A percentile compares a stretch with the other conserved stretches of the same genome.
Evolutionary conservation across 73 alveolate genomes (phyloP).

Genomic region (Paramecium octaurelia): DNA sequence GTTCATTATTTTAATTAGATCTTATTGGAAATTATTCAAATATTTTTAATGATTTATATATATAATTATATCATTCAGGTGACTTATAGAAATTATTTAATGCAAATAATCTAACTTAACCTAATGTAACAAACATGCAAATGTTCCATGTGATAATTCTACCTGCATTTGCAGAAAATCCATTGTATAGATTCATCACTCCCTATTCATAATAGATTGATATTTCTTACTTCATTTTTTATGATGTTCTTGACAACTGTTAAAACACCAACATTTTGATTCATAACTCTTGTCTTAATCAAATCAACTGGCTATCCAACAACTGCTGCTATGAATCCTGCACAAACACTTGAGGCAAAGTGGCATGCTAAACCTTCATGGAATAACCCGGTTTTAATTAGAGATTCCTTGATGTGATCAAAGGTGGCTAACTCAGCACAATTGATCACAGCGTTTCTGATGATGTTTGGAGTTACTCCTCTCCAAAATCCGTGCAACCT

Average conservation of each 20-base stretch:
- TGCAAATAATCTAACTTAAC: conserved; percentile 58
- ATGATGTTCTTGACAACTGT: conserved; percentile 23
- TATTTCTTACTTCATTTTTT: neutral
- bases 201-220: neutral
- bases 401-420: conserved; percentile 71
- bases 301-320: conserved; percentile 77
- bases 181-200: neutral
- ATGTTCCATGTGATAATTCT: conserved; percentile 73
- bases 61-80: neutral
- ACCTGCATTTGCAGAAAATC: conserved; percentile 67
- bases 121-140: conserved; percentile 68
- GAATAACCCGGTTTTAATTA: conserved; percentile 46
- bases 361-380: conserved; percentile 66
- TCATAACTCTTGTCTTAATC: conserved; percentile 74
- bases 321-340: conserved; percentile 74
- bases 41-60: neutral
- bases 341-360: conserved; percentile 62
- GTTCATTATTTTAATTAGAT: neutral
- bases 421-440: conserved; percentile 76
- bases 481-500: conserved; percentile 65
- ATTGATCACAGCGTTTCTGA: conserved; percentile 73
- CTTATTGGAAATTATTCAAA: neutral
- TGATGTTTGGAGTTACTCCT: conserved; percentile 67
- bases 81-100: neutral
- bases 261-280: conserved; percentile 63